A percentile compares a stretch with the other conserved stretches of the same genome.
Conservation (phyloP, 1,139 yeast species). For the Lodderomyces theae region DNA sequence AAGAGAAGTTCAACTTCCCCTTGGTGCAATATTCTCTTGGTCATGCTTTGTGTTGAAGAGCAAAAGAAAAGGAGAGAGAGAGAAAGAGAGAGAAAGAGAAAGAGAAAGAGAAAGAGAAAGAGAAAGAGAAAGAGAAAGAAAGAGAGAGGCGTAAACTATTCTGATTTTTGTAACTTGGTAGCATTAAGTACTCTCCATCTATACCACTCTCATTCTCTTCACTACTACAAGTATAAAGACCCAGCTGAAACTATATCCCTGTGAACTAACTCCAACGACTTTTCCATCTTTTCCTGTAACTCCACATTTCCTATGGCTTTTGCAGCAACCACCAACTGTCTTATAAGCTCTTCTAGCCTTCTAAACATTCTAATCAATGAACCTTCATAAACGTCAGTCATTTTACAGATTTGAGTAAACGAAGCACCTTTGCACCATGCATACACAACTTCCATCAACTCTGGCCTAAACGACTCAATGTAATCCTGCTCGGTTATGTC, state of each 20-base stretch:
- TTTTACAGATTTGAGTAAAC: slow-evolving; percentile 93
- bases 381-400: slow-evolving; percentile 99
- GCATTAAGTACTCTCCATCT: no score
- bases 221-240: slow-evolving; percentile 77
- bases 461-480: slow-evolving; percentile 85
- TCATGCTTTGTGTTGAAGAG: background rate
- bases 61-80: background rate
- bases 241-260: slow-evolving; percentile 98
- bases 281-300: slow-evolving; percentile 84
- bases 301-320: slow-evolving; percentile 88
- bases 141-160: background rate
- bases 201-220: no score
- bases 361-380: slow-evolving; percentile 91
- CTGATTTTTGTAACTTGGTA: background rate
- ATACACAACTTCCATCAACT: slow-evolving; percentile 93
- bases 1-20: slow-evolving; percentile 44
- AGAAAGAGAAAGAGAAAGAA: background rate
- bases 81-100: background rate
- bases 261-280: slow-evolving; percentile 78
- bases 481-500: slow-evolving; percentile 90
- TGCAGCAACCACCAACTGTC: slow-evolving; percentile 88
- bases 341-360: slow-evolving; percentile 85
- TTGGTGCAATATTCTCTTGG: slow-evolving; percentile 10
- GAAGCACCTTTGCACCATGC: slow-evolving; percentile 97
- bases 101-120: background rate